These are phyloP conservation scores for Ogataea nakhonphanomensis DNA, from an alignment of 805 yeast genomes.

Conservation along the genomic window DNA sequence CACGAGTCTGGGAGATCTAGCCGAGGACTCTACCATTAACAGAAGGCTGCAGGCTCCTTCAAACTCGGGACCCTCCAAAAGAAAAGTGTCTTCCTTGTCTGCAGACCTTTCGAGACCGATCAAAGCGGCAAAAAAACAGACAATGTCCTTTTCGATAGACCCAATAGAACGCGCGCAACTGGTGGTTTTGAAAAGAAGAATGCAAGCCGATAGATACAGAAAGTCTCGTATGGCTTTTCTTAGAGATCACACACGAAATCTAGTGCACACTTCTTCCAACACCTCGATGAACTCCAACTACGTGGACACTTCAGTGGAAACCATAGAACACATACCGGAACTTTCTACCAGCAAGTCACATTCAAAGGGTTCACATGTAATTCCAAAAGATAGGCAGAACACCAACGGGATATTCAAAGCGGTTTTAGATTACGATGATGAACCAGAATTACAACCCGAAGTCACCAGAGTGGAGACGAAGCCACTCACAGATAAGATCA, in stretches of 20 bases:
- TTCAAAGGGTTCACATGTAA: neutral
- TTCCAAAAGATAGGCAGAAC: slow-evolving; percentile 25
- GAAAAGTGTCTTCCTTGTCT: slow-evolving; percentile 1
- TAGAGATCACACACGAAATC: slow-evolving; percentile 32
- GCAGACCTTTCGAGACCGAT: neutral
- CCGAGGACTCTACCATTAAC: slow-evolving; percentile 4
- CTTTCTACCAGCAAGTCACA: slow-evolving; percentile 1
- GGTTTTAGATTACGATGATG: slow-evolving; percentile 18
- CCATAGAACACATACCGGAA: slow-evolving; percentile 14
- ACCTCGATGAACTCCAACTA: slow-evolving; percentile 16
- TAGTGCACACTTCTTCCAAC: slow-evolving; percentile 16
- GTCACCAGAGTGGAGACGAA: slow-evolving; percentile 6
- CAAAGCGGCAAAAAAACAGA: neutral
- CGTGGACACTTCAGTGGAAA: slow-evolving; percentile 24
- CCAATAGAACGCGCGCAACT: slow-evolving; percentile 33
- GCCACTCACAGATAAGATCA: slow-evolving; percentile 23
- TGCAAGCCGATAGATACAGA: slow-evolving; percentile 45
- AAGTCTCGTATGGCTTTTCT: slow-evolving; percentile 43
- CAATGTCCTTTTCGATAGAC: slow-evolving; percentile 22
- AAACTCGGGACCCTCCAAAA: neutral
- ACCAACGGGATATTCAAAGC: slow-evolving; percentile 25
- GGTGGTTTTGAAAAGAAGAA: slow-evolving; percentile 31
- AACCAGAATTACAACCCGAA: slow-evolving; percentile 4
- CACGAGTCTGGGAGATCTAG: slow-evolving; percentile 4
- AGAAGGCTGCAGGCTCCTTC: neutral